phyloP scores from a whole-genome alignment of 441 rosid species.

The Erodium moschatum region DNA sequence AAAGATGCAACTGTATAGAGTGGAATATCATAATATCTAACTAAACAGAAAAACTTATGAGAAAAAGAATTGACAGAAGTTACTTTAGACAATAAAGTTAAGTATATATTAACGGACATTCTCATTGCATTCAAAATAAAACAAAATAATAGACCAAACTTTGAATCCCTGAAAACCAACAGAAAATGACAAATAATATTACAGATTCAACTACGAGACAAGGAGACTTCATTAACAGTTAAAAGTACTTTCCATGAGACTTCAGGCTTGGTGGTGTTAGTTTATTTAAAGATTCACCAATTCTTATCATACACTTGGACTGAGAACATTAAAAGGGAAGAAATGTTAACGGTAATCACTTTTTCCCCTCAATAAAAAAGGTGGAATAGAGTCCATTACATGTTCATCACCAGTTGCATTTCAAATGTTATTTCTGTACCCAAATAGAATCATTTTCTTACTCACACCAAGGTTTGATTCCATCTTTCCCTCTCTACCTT shows the following conservation, averaged over 20 bases:
- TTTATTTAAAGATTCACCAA: neutral
- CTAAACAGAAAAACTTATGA: neutral
- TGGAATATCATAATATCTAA: neutral
- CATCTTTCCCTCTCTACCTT: neutral
- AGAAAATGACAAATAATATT: neutral
- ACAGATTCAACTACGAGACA: neutral
- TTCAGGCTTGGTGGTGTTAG: slow-evolving; percentile 1
- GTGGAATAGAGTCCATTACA: neutral
- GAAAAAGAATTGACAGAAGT: too few relatives aligned
- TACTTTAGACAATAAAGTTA: neutral
- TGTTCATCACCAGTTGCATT: neutral
- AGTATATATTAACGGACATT: neutral
- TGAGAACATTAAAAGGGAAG: neutral
- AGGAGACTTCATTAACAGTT: neutral
- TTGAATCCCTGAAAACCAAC: neutral
- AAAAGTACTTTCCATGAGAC: neutral
- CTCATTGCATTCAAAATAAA: neutral
- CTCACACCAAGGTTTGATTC: neutral
- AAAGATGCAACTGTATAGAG: neutral
- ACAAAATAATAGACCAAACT: neutral
- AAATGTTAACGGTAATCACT: neutral
- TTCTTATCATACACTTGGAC: slow-evolving; percentile 2
- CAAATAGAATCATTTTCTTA: neutral
- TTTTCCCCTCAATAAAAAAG: neutral
- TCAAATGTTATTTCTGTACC: neutral